Evolutionary conservation across 148 eudicot species (phyloP).

Genomic region (Rhododendron griersonianum): DNA sequence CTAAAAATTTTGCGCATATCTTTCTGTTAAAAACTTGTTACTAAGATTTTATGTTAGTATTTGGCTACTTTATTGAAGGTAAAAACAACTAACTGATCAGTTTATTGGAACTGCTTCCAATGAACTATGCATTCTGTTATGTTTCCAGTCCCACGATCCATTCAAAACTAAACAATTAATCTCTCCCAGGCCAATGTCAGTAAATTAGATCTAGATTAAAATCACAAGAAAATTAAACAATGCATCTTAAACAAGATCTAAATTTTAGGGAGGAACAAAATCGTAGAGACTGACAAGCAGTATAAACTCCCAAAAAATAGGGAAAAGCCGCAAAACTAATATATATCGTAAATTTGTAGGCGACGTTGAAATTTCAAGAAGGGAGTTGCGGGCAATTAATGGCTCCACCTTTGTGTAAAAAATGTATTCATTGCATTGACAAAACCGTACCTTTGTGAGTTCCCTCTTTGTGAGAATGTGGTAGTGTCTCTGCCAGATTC

Average conservation of each 20-base stretch:
- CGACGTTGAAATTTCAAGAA: not conserved
- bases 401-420: not conserved
- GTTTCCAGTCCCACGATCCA: not conserved
- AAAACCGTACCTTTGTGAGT: slow-evolving; percentile 65
- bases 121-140: not conserved
- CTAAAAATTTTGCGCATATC: not conserved
- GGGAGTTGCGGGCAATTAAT: not conserved
- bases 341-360: not conserved
- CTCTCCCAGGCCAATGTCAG: not conserved
- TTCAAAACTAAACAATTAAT: not conserved
- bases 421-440: not conserved
- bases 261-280: not conserved
- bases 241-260: not conserved
- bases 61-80: not conserved
- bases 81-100: not conserved
- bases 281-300: not conserved
- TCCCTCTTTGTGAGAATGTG: slow-evolving; percentile 91
- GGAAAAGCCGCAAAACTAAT: not conserved
- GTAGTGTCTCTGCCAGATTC: slow-evolving; percentile 95
- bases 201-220: not conserved
- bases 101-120: not conserved
- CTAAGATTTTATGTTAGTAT: not conserved
- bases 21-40: not conserved
- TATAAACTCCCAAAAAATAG: not conserved
- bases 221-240: not conserved